phyloP scores from a whole-genome alignment of 495 filamentous ascomycete species.

The Aspergillus ellipticus region DNA sequence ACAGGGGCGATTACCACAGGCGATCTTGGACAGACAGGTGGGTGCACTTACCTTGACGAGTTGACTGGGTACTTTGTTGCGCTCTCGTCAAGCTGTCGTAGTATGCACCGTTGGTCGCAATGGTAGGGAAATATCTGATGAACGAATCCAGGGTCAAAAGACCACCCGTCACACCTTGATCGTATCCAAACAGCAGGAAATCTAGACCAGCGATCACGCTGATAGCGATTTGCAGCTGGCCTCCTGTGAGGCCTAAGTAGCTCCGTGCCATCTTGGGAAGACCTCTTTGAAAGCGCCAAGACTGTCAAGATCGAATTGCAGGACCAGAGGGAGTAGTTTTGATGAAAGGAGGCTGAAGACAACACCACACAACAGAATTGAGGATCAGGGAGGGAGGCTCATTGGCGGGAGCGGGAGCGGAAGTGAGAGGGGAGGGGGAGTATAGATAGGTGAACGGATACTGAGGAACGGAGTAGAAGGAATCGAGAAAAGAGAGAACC shows the following conservation, averaged over 20 bases:
- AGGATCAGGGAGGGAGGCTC: not conserved
- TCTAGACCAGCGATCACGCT: slow-evolving; percentile 66
- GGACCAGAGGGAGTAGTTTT: not conserved
- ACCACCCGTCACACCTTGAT: slow-evolving; percentile 59
- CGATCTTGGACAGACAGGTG: not conserved
- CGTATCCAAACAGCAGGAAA: slow-evolving; percentile 61
- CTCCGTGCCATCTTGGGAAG: slow-evolving; percentile 25
- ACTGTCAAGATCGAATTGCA: not conserved
- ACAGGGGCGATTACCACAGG: not conserved
- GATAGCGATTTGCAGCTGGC: slow-evolving; percentile 62
- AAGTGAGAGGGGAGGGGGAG: not conserved
- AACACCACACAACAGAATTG: not conserved
- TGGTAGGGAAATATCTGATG: slow-evolving; percentile 51
- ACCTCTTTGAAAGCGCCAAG: not conserved
- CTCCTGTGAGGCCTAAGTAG: slow-evolving; percentile 66
- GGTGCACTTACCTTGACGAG: slow-evolving; percentile 49
- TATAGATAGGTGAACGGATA: not conserved
- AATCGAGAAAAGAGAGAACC: slow-evolving; percentile 7
- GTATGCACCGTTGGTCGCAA: slow-evolving; percentile 41
- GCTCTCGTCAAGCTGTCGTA: slow-evolving; percentile 18
- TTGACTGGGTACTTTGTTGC: slow-evolving; percentile 43
- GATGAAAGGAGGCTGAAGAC: not conserved
- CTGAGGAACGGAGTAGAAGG: not conserved
- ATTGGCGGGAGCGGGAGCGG: too few relatives aligned
- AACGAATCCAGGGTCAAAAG: slow-evolving; percentile 55